Base-by-base conservation (phyloP, 2,329 filamentous ascomycete species). In the Ilyonectria robusta region DNA sequence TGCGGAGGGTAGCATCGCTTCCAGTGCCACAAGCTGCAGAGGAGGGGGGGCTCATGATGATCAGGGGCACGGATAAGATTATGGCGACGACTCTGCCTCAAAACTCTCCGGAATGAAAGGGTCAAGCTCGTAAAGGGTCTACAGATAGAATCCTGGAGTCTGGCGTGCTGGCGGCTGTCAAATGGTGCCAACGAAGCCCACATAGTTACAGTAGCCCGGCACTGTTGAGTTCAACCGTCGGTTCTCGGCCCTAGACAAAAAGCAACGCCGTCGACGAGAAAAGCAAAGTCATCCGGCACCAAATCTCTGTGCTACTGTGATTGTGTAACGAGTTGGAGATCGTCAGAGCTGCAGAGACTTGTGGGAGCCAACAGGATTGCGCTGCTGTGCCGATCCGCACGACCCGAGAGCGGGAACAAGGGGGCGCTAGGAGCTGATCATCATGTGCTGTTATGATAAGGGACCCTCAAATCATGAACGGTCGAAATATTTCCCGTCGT, bases 21-120 rank as follows among this genome's bases (percentile, higher is more conserved):
- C 46, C 11, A 4, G 35, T 51, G 17, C 33, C 35, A 23, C 42
- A 19, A 51, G 26, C 26, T 56, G 15, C 31, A 26, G 47, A 54
- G 29, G 48, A 19, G 59, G 59, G 51, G 29, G 13, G 33, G 15
- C 48, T 33, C 48, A 21, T 19, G 48, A 58, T 44, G 46, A 63
- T 63, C 61, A 63, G 61, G 61, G 61, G 46, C 26, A n/a, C 40
- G 33, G 35, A 37, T 42, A 37, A 55, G 31, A 62, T 55, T 58
- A 42, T 46, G 23, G 46, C 46, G 23, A 57, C 35, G 35, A 56
- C 33, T 46, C 26, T n/a, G 15, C 31, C 10, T 15, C 50, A 40
- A 53, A 63, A 58, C 21, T 15, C 42, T 55, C 54, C 61, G 61
- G 37, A 40, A 64, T 64, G 61, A 64, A 63, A 54, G 61, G 61